Percentiles rank a stretch among this genome's conserved stretches.
These are phyloP conservation scores for Ramularia collo-cygni DNA, from an alignment of 2,329 filamentous ascomycete genomes.

Conservation along the genomic window DNA sequence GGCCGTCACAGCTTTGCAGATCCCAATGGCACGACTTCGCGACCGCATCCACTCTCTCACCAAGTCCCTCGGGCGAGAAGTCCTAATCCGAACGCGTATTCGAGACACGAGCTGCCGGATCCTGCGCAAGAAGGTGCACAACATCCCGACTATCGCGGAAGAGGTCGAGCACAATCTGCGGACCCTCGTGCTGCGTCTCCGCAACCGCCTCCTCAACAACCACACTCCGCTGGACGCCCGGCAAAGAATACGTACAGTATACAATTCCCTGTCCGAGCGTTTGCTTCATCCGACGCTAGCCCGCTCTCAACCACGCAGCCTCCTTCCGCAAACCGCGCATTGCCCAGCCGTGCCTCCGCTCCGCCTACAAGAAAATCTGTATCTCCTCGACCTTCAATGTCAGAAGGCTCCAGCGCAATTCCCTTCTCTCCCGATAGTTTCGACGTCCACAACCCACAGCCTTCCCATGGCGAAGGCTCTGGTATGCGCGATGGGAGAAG, in stretches of 20 bases:
- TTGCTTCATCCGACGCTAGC: slow-evolving; percentile 31
- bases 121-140: slow-evolving; percentile 6
- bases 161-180: slow-evolving; percentile 21
- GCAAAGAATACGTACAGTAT: slow-evolving; percentile 25
- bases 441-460: slow-evolving; percentile 59
- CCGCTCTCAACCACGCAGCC: slow-evolving; percentile 32
- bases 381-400: slow-evolving; percentile 56
- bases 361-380: slow-evolving; percentile 61
- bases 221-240: slow-evolving; percentile 12
- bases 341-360: slow-evolving; percentile 19
- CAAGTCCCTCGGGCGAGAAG: slow-evolving; percentile 28
- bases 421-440: slow-evolving; percentile 74
- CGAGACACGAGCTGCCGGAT: slow-evolving; percentile 1
- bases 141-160: slow-evolving; percentile 12
- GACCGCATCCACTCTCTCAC: slow-evolving; percentile 32
- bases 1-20: slow-evolving; percentile 30
- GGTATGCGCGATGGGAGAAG: slow-evolving; percentile 23
- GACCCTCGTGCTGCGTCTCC: slow-evolving; percentile 29
- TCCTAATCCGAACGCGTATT: slow-evolving; percentile 19
- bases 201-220: slow-evolving; percentile 15
- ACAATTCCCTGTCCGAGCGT: slow-evolving; percentile 27
- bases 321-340: slow-evolving; percentile 20
- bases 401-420: slow-evolving; percentile 47
- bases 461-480: slow-evolving; percentile 2
- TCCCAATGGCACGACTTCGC: slow-evolving; percentile 26